These are phyloP conservation scores for Apiospora sp. DNA, from an alignment of 2,329 filamentous ascomycete species.

Conservation along the genomic window DNA sequence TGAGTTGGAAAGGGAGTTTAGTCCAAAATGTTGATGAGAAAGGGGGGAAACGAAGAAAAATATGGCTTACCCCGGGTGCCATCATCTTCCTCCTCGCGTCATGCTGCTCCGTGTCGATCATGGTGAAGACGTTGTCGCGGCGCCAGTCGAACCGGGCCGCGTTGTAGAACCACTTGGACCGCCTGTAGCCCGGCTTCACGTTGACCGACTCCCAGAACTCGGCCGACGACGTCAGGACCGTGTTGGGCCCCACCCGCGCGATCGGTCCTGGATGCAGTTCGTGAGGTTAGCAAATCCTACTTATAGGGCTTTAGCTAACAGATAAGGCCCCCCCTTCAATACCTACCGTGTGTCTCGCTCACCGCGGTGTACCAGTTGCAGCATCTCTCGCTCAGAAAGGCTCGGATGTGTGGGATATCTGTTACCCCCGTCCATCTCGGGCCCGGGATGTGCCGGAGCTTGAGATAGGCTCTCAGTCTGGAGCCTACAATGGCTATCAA, in stretches of 20 bases:
- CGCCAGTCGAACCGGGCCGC: slow-evolving; percentile 23
- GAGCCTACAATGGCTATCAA: neutral
- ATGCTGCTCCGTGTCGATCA: slow-evolving; percentile 25
- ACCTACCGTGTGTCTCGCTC: slow-evolving; percentile 4
- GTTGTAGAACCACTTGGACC: slow-evolving; percentile 26
- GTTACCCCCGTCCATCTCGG: neutral
- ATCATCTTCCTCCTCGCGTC: slow-evolving; percentile 24
- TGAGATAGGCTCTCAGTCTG: neutral
- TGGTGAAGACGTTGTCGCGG: slow-evolving; percentile 24
- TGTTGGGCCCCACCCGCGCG: slow-evolving; percentile 25
- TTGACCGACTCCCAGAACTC: slow-evolving; percentile 26
- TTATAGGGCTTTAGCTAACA: too few relatives aligned
- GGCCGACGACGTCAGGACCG: slow-evolving; percentile 25
- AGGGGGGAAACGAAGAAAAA: neutral
- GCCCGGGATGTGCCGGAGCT: neutral
- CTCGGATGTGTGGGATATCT: neutral
- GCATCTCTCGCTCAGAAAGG: slow-evolving; percentile 10
- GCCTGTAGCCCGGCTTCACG: slow-evolving; percentile 24
- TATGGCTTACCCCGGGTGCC: slow-evolving; percentile 14
- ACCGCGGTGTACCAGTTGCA: neutral
- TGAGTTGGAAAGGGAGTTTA: neutral
- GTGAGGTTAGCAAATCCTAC: neutral
- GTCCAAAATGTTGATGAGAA: neutral
- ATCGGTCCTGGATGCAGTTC: neutral
- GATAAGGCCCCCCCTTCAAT: neutral